A percentile compares a stretch with the other conserved stretches of the same genome.
phyloP scores from a whole-genome alignment of 179 eudicot genomes.

The Spergularia azorica region DNA sequence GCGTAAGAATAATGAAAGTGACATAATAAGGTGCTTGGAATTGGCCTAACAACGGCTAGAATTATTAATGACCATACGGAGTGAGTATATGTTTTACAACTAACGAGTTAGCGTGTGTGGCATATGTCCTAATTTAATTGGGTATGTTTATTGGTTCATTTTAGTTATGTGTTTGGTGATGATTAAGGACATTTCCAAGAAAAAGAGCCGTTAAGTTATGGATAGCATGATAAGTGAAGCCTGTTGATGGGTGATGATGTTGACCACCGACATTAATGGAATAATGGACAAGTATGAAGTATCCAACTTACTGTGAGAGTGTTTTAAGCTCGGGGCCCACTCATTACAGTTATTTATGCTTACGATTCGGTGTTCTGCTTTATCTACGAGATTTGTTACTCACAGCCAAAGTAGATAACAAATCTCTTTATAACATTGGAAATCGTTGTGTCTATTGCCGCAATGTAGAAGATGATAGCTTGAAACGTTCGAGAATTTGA shows the following conservation, averaged over 20 bases:
- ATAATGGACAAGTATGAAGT: not conserved
- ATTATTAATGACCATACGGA: not conserved
- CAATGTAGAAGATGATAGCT: too few species aligned
- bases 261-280: slow-evolving; percentile 1
- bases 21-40: slow-evolving; percentile 28
- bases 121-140: not conserved
- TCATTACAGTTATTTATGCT: not conserved
- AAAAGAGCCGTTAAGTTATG: slow-evolving; percentile 24
- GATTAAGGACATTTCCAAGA: slow-evolving; percentile 20
- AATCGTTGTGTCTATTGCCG: too few species aligned
- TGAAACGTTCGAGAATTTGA: too few species aligned
- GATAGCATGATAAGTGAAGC: not conserved
- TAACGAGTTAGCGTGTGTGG: slow-evolving; percentile 10
- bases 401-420: not conserved
- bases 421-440: not conserved
- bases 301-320: too few species aligned
- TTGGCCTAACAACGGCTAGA: slow-evolving; percentile 33
- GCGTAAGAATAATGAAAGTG: slow-evolving; percentile 19
- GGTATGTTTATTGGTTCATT: not conserved
- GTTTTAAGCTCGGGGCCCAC: not conserved
- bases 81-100: slow-evolving; percentile 1
- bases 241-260: not conserved
- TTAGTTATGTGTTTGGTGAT: not conserved
- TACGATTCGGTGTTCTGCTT: not conserved
- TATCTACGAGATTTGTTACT: too few species aligned